Evolutionary conservation across 2,329 filamentous ascomycete genomes (phyloP), one percentile per base, ranked within the genome.

Genomic region (Aspergillus hiratsukae): DNA sequence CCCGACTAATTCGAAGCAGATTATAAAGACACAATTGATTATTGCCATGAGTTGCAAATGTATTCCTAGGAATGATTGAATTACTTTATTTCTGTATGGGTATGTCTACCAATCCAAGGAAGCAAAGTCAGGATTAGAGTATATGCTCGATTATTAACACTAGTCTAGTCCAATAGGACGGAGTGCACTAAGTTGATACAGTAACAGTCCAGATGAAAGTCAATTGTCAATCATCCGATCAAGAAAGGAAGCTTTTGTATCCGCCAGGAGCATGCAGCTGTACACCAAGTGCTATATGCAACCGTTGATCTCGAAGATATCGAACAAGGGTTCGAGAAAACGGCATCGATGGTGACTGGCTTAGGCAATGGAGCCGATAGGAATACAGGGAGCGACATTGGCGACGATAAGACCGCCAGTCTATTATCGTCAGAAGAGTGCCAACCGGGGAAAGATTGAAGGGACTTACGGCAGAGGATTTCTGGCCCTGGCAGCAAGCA

Each of bases 401-500:
- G 23, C 23, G 23, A 23, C 23, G 23, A 57, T 7, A 23, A 59
- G 48, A 21, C 52, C 51, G 8, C 29, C 40, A 19, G 40, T 19
- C 51, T 57, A 19, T 9, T 43, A 3, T 2, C 2, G 49, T 55
- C 21, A 51, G 48, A 27, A 35, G n/a, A 46, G 23, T 14, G 11
- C 4, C 19, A 37, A 11, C n/a, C 5, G 31, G 37, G 4, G 27
- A 29, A 37, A 6, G 11, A 6, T 4, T 21, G 21, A 23, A 6
- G 4, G 28, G 7, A 35, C 51, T 17, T 53, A 53, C 51, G 27
- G 51, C 19, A 3, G 17, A 14, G 11, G 28, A 29, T 7, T 50
- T 8, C n/a, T 23, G 40, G 25, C 11, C 41, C 23, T 60, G 40
- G 35, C 59, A 59, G 59, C 61, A 62, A 10, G 59, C 57, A 49